Conservation (phyloP, 1,139 yeast genomes). For the Geotrichum phurueaensis region DNA sequence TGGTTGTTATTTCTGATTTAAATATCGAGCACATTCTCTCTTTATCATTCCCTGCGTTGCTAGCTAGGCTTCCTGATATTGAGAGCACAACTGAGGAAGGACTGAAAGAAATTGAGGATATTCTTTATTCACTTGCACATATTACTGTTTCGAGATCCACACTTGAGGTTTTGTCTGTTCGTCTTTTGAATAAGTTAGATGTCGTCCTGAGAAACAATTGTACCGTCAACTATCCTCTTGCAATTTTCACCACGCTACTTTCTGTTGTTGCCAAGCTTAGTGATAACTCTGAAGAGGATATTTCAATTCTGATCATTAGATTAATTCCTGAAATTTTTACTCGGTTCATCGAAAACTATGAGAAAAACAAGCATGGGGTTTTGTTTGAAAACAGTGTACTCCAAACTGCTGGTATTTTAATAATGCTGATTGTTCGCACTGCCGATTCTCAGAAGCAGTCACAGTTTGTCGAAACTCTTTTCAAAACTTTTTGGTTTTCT, state of each 20-base stretch:
- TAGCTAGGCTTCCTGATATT: conserved; percentile 47
- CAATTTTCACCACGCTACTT: conserved; percentile 23
- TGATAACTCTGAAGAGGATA: conserved; percentile 17
- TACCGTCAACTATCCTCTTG: conserved; percentile 22
- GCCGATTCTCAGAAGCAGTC: conserved; percentile 9
- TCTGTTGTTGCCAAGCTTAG: conserved; percentile 22
- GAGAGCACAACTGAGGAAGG: conserved; percentile 25
- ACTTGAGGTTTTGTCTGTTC: conserved; percentile 34
- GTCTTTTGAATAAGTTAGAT: conserved; percentile 33
- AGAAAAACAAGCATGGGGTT: conserved; percentile 3
- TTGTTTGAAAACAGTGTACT: conserved; percentile 9
- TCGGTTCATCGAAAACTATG: conserved; percentile 9
- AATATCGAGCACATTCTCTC: conserved; percentile 49
- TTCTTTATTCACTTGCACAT: conserved; percentile 31
- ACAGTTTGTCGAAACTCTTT: conserved; percentile 11
- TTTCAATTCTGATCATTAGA: conserved; percentile 12
- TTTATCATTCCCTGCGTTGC: conserved; percentile 53
- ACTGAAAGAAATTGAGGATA: conserved; percentile 11
- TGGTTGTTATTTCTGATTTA: conserved; percentile 44
- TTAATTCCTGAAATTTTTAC: conserved; percentile 18
- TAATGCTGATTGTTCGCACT: conserved; percentile 11
- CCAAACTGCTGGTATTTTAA: conserved; percentile 10
- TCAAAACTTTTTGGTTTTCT: conserved; percentile 13
- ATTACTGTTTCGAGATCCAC: conserved; percentile 32
- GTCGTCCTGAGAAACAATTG: conserved; percentile 16